phyloP scores from a whole-genome alignment of 1,139 yeast genomes.

The Pichia sp. region DNA sequence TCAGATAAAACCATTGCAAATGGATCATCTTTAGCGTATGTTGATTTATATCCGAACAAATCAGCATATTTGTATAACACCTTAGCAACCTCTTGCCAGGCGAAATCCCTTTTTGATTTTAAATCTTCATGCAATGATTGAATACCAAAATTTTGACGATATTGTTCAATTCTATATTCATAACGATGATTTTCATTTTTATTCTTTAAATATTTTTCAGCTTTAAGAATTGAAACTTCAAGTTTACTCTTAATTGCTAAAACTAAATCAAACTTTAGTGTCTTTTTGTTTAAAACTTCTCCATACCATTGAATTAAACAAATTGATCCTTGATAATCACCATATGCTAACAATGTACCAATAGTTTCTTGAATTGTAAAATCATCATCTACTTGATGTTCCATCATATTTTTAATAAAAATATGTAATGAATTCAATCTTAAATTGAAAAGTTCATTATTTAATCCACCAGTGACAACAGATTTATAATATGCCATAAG shows the following conservation, averaged over 20 bases:
- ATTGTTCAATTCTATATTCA: background rate
- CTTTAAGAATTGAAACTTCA: conserved; percentile 21
- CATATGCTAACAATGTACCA: conserved; percentile 23
- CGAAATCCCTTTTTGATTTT: conserved; percentile 13
- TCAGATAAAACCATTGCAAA: conserved; percentile 17
- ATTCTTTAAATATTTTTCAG: conserved; percentile 18
- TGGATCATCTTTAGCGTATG: conserved; percentile 15
- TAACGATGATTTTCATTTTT: background rate
- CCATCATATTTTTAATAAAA: conserved; percentile 17
- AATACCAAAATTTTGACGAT: conserved; percentile 19
- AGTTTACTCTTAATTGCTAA: conserved; percentile 20
- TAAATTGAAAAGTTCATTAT: conserved; percentile 2
- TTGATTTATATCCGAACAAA: conserved; percentile 16
- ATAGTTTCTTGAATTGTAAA: conserved; percentile 20
- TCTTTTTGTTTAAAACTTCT: conserved; percentile 8
- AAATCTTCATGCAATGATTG: conserved; percentile 15
- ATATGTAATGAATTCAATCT: conserved; percentile 12
- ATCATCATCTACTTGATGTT: conserved; percentile 16
- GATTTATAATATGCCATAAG: conserved; percentile 14
- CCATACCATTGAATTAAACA: conserved; percentile 26
- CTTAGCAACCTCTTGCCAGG: conserved; percentile 27
- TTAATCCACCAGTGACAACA: conserved; percentile 5
- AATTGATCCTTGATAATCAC: conserved; percentile 24
- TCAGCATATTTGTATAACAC: conserved; percentile 19
- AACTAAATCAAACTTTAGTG: conserved; percentile 15